Conservation (phyloP, 257 asterid genomes). For the Nicotiana knightiana region DNA sequence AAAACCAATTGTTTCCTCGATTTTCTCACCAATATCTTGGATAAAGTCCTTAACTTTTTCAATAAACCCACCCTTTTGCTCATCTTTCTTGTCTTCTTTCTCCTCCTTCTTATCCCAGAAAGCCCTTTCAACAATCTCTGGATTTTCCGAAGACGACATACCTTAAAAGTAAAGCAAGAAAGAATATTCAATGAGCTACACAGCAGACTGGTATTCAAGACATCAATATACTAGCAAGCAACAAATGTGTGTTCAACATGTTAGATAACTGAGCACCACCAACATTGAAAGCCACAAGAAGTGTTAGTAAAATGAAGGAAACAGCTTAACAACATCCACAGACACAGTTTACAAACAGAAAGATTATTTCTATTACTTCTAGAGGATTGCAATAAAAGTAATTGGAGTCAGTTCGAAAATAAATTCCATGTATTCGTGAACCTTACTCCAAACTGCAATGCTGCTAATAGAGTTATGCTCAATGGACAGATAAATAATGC, state of each 20-base stretch:
- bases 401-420: neutral
- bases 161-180: constrained; percentile 16
- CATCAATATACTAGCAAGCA: neutral
- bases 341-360: neutral
- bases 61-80: constrained; percentile 57
- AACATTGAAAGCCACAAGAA: neutral
- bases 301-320: neutral
- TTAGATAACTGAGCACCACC: neutral
- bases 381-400: neutral
- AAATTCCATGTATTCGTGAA: neutral
- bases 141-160: constrained; percentile 67
- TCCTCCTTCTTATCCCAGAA: constrained; percentile 23
- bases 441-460: neutral
- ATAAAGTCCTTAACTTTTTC: constrained; percentile 85
- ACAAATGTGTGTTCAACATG: neutral
- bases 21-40: constrained; percentile 89
- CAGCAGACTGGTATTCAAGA: neutral
- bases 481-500: neutral
- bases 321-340: neutral
- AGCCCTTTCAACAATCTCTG: constrained; percentile 53
- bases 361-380: neutral
- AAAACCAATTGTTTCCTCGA: constrained; percentile 84
- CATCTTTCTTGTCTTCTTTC: constrained; percentile 48
- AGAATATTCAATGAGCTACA: neutral
- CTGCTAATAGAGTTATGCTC: neutral